phyloP scores from a whole-genome alignment of 768 basidiomycete genomes.

The Kwoniella sp. region DNA sequence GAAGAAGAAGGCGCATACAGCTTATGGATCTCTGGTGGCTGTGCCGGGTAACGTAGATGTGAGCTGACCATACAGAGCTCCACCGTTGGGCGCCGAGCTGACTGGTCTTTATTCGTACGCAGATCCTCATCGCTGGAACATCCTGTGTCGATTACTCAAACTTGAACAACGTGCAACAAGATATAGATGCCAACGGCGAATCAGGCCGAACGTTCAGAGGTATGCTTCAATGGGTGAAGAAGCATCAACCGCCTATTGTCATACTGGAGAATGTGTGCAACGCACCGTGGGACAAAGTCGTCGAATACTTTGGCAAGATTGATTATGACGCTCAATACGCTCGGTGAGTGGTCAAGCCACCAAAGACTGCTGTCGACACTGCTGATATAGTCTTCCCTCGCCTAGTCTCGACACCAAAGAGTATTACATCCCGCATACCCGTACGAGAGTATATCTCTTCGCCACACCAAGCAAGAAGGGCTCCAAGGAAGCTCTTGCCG shows the following conservation, averaged over 20 bases:
- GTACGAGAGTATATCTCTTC: conserved; percentile 67
- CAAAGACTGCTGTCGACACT: too few relatives aligned
- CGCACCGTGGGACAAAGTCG: conserved; percentile 83
- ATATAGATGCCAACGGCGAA: conserved; percentile 84
- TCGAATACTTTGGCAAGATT: conserved; percentile 70
- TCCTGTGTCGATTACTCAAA: conserved; percentile 98
- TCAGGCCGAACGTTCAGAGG: conserved; percentile 91
- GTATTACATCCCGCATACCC: conserved; percentile 93
- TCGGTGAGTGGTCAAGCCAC: conserved; percentile 61
- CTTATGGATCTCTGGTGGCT: conserved; percentile 79
- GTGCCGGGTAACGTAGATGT: conserved; percentile 91
- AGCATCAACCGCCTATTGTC: conserved; percentile 85
- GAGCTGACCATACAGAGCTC: conserved; percentile 53
- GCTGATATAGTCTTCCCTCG: too few relatives aligned
- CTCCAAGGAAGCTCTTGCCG: conserved; percentile 65
- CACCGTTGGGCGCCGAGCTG: background rate
- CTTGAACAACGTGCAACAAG: conserved; percentile 88
- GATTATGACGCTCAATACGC: conserved; percentile 72
- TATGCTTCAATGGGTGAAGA: conserved; percentile 89
- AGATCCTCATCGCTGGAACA: conserved; percentile 75
- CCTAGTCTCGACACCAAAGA: conserved; percentile 62
- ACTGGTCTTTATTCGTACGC: background rate
- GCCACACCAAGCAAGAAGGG: conserved; percentile 36
- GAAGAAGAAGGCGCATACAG: conserved; percentile 70
- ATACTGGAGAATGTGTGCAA: conserved; percentile 91